phyloP scores from a whole-genome alignment of 2,329 filamentous ascomycete genomes.

The Raffaelea arxii region DNA sequence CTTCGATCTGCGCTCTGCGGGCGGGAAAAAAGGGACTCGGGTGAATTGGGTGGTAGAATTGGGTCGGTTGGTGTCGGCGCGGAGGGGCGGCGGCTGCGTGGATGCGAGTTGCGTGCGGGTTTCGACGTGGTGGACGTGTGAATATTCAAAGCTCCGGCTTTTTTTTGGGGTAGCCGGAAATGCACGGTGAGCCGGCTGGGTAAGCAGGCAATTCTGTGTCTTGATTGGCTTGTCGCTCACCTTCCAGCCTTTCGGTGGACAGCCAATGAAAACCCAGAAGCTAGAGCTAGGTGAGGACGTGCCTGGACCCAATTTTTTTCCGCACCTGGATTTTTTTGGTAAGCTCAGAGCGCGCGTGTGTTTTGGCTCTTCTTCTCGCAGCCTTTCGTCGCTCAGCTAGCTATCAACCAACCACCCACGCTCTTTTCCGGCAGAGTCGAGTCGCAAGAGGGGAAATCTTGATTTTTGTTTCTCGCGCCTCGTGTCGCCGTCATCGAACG shows the following conservation, averaged over 20 bases:
- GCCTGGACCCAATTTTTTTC: neutral
- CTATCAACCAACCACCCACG: neutral
- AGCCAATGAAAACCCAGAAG: slow-evolving; percentile 15
- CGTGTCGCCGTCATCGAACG: too few relatives aligned
- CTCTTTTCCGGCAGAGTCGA: neutral
- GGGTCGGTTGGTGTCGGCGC: neutral
- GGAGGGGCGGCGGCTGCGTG: too few relatives aligned
- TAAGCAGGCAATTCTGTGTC: slow-evolving; percentile 13
- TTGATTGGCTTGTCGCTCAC: slow-evolving; percentile 13
- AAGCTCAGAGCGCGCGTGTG: neutral
- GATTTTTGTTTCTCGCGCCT: neutral
- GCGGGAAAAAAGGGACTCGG: neutral
- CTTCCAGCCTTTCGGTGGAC: neutral
- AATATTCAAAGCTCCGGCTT: slow-evolving; percentile 10
- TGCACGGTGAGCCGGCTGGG: slow-evolving; percentile 8
- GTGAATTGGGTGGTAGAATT: neutral
- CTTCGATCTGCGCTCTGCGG: neutral
- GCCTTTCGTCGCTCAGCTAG: neutral
- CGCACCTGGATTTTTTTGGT: neutral
- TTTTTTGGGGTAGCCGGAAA: slow-evolving; percentile 8
- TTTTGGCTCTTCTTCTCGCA: neutral
- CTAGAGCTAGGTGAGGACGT: neutral
- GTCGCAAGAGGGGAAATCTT: neutral
- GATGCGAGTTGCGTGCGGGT: too few relatives aligned
- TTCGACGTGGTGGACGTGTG: too few relatives aligned